These are phyloP conservation scores for Colletotrichum lini DNA, from an alignment of 2,329 filamentous ascomycete genomes.

Conservation along the genomic window DNA sequence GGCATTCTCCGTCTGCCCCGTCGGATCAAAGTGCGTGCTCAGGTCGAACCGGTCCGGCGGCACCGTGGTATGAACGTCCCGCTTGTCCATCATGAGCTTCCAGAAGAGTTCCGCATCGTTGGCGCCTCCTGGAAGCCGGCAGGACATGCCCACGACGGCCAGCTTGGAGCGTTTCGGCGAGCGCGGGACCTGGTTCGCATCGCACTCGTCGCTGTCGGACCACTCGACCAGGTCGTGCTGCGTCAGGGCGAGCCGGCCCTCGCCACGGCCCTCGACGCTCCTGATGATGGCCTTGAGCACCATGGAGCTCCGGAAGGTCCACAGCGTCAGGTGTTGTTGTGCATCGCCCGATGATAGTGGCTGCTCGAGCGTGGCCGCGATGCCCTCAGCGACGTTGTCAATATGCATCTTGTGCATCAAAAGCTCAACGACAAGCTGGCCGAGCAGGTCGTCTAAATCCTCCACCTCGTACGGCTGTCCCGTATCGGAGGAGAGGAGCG, in stretches of 20 bases:
- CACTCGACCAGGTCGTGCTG: constrained; percentile 1
- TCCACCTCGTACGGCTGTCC: not conserved
- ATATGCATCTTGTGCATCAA: constrained; percentile 3
- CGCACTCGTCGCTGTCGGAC: not conserved
- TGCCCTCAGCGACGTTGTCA: not conserved
- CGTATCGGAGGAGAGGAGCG: not conserved
- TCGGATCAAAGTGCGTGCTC: not conserved
- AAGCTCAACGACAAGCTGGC: not conserved
- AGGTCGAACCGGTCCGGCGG: constrained; percentile 14
- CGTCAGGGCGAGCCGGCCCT: not conserved
- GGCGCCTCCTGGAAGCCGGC: constrained; percentile 12
- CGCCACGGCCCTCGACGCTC: not conserved
- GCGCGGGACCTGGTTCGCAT: not conserved
- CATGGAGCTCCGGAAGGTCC: constrained; percentile 1
- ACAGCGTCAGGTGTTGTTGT: not conserved
- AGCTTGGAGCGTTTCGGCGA: constrained; percentile 40
- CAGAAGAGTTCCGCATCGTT: constrained; percentile 13
- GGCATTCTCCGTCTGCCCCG: not conserved
- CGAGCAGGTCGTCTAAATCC: not conserved
- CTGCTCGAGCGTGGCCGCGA: not conserved
- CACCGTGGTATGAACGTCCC: constrained; percentile 7
- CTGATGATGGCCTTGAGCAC: not conserved
- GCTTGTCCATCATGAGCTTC: not conserved
- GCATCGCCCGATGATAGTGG: not conserved
- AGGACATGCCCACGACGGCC: constrained; percentile 50